A percentile compares a stretch with the other conserved stretches of the same genome.
Evolutionary conservation across 371 early-diverging fungal species (phyloP).

Genomic region (Coemansia sp.): DNA sequence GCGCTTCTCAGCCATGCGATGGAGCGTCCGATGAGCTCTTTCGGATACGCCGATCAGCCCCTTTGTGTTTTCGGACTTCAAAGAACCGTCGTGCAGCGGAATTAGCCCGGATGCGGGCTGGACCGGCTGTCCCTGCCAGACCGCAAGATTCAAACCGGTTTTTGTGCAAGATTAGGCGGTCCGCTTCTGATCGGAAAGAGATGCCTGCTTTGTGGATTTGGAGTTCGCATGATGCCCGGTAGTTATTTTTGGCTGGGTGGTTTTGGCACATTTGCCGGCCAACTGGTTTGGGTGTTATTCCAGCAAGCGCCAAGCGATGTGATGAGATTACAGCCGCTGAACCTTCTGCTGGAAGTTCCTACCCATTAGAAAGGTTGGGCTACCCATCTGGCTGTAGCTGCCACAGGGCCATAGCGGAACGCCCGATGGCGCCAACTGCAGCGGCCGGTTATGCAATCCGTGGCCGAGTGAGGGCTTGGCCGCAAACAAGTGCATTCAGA

Average conservation of each 20-base stretch:
- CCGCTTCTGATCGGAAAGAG: conserved; percentile 4
- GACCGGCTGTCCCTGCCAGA: neutral
- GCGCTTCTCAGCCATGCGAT: no score
- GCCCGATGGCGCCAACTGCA: no score
- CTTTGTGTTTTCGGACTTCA: neutral
- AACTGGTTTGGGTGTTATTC: neutral
- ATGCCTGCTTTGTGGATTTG: neutral
- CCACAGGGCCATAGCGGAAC: no score
- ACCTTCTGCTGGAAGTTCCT: no score
- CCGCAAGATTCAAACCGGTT: conserved; percentile 1
- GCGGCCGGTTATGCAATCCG: no score
- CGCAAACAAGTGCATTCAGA: no score
- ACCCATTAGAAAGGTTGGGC: no score
- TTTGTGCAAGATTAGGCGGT: neutral
- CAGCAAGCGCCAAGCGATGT: no score
- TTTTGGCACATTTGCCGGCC: neutral
- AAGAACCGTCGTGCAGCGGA: neutral
- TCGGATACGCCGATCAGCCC: neutral
- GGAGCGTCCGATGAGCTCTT: neutral
- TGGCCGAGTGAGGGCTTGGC: no score
- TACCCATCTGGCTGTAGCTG: no score
- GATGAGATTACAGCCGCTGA: no score
- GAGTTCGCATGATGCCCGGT: neutral
- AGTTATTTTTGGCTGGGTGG: neutral
- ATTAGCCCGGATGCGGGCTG: neutral